phyloP scores from a whole-genome alignment of 2,329 filamentous ascomycete genomes.

The Cladosporium sp. region DNA sequence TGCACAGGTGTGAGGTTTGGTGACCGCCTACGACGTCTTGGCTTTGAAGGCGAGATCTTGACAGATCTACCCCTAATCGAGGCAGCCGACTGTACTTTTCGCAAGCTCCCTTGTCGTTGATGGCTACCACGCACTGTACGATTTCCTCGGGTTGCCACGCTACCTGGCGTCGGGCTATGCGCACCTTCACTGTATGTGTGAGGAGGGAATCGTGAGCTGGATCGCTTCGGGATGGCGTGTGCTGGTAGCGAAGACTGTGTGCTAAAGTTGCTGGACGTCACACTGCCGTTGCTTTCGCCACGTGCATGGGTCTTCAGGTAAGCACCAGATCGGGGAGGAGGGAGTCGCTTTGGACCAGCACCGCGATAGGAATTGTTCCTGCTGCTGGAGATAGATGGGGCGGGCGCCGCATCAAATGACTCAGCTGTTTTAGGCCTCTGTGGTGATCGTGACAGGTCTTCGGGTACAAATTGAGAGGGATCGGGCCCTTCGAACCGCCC shows the following conservation, averaged over 20 bases:
- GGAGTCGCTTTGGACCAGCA: conserved; percentile 20
- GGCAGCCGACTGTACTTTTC: conserved; percentile 83
- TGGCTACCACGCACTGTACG: conserved; percentile 23
- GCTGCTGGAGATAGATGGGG: conserved; percentile 36
- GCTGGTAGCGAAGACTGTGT: conserved; percentile 59
- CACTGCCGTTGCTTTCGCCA: conserved; percentile 65
- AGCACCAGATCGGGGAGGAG: conserved; percentile 26
- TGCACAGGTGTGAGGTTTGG: conserved; percentile 38
- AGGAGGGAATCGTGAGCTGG: conserved; percentile 77
- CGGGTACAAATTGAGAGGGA: not conserved
- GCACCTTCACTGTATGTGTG: conserved; percentile 72
- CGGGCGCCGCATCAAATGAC: conserved; percentile 35
- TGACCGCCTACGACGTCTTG: conserved; percentile 30
- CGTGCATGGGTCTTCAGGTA: conserved; percentile 49
- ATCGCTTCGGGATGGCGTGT: conserved; percentile 86
- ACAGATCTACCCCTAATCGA: conserved; percentile 59
- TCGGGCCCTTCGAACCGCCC: conserved; percentile 13
- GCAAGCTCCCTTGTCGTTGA: conserved; percentile 51
- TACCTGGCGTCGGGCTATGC: conserved; percentile 68
- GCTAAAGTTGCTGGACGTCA: conserved; percentile 38
- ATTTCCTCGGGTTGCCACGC: conserved; percentile 23
- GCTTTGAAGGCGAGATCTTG: conserved; percentile 57
- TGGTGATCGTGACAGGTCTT: conserved; percentile 29
- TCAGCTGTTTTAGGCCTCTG: conserved; percentile 34
- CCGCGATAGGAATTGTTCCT: conserved; percentile 28